These are phyloP conservation scores for Sporothrix sp. DNA, from an alignment of 2,329 filamentous ascomycete species.

Conservation along the genomic window DNA sequence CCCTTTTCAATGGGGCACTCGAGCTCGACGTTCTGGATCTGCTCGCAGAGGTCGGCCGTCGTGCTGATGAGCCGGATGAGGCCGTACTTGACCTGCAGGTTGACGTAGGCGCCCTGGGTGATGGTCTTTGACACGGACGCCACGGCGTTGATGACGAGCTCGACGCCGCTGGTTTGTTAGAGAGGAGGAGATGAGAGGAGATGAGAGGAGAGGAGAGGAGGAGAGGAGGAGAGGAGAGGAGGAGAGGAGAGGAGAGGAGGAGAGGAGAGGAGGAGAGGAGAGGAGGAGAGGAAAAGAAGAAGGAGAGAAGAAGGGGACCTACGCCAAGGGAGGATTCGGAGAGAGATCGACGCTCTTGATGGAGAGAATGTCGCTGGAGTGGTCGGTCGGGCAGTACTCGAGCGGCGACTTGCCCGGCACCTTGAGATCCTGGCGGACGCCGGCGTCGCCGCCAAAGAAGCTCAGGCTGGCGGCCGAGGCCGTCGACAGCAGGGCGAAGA, in stretches of 20 bases:
- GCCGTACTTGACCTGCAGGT: constrained; percentile 84
- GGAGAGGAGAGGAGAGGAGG: background rate
- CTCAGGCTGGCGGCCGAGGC: constrained; percentile 31
- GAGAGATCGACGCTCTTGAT: constrained; percentile 71
- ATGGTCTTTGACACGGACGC: constrained; percentile 67
- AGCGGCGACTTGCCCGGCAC: constrained; percentile 83
- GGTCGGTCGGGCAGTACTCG: constrained; percentile 60
- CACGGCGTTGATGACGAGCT: constrained; percentile 66
- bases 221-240: too few relatives aligned
- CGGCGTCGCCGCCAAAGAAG: constrained; percentile 38
- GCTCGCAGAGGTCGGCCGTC: constrained; percentile 76
- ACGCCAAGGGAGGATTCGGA: constrained; percentile 85
- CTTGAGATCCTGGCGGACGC: constrained; percentile 44
- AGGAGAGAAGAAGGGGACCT: constrained; percentile 27
- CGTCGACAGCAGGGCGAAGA: constrained; percentile 38
- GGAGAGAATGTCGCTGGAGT: constrained; percentile 57
- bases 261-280: too few relatives aligned
- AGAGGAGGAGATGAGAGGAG: background rate
- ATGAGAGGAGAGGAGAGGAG: background rate
- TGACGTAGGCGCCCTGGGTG: constrained; percentile 68
- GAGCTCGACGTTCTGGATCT: constrained; percentile 78
- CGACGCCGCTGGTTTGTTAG: constrained; percentile 52
- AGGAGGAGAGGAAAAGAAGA: background rate
- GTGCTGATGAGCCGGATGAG: constrained; percentile 81
- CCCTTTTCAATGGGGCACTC: constrained; percentile 82